phyloP scores from a whole-genome alignment of 768 basidiomycete species.

The Termitomyces sp. region DNA sequence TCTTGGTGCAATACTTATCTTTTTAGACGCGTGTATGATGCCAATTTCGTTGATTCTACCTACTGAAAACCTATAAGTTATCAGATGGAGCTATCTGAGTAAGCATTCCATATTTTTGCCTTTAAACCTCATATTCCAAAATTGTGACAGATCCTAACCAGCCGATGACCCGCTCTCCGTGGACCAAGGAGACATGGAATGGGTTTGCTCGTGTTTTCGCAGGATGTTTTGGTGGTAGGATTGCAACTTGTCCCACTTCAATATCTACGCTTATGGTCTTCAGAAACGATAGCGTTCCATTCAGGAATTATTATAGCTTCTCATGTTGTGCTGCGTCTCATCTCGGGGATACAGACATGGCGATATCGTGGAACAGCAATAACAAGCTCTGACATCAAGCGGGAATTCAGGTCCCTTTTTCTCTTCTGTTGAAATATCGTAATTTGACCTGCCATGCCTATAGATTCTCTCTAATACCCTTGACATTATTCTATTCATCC shows the following conservation, averaged over 20 bases:
- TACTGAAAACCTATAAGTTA: conserved; percentile 39
- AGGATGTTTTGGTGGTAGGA: conserved; percentile 58
- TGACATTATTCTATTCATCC: conserved; percentile 80
- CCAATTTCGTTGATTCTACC: conserved; percentile 2
- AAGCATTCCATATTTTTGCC: conserved; percentile 15
- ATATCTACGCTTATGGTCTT: neutral
- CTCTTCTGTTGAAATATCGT: neutral
- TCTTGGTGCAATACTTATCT: conserved; percentile 52
- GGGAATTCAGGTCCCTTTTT: conserved; percentile 53
- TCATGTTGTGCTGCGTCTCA: conserved; percentile 39
- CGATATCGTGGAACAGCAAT: conserved; percentile 6
- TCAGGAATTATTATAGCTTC: conserved; percentile 55
- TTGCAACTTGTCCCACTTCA: neutral
- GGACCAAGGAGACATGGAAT: conserved; percentile 44
- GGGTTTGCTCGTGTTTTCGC: conserved; percentile 54
- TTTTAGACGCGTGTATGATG: conserved; percentile 68
- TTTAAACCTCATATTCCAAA: neutral
- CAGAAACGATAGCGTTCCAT: conserved; percentile 78
- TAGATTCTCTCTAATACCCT: conserved; percentile 69
- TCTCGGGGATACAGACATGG: conserved; percentile 29
- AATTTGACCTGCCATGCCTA: neutral
- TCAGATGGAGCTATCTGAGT: conserved; percentile 74
- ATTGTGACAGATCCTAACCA: conserved; percentile 31
- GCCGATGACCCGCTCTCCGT: conserved; percentile 33
- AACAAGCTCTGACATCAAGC: conserved; percentile 43